Evolutionary conservation across 2,329 filamentous ascomycete genomes (phyloP).

Genomic region (Aspergillus cejpii): DNA sequence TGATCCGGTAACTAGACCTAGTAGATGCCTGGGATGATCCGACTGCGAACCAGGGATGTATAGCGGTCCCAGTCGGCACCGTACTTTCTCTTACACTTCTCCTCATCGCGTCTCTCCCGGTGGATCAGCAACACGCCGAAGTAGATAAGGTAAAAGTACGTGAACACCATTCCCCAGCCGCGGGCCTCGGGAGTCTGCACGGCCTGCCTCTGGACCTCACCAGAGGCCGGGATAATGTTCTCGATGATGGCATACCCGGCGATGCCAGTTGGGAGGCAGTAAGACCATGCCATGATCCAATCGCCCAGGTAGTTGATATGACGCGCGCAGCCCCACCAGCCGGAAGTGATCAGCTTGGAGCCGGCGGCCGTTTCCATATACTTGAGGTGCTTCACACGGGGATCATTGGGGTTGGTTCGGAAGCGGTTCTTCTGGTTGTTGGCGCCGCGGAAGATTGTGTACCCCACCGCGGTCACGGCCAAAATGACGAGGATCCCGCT

Average conservation of each 20-base stretch:
- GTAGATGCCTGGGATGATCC: constrained; percentile 81
- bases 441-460: constrained; percentile 84
- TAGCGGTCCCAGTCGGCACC: constrained; percentile 89
- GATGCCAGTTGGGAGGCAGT: constrained; percentile 76
- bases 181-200: constrained; percentile 66
- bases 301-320: constrained; percentile 97
- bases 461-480: constrained; percentile 64
- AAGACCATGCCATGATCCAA: constrained; percentile 90
- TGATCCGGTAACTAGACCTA: too few relatives aligned
- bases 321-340: constrained; percentile 88
- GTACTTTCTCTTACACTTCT: constrained; percentile 87
- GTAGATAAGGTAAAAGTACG: constrained; percentile 92
- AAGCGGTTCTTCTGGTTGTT: constrained; percentile 96
- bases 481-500: constrained; percentile 59
- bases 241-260: constrained; percentile 69
- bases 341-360: constrained; percentile 71
- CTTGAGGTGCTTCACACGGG: constrained; percentile 68
- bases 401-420: constrained; percentile 77
- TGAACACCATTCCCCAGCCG: constrained; percentile 80
- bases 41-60: constrained; percentile 70
- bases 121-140: constrained; percentile 83
- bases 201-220: constrained; percentile 63
- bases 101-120: constrained; percentile 78
- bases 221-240: constrained; percentile 43
- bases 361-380: constrained; percentile 81